Evolutionary conservation across 768 basidiomycete genomes (phyloP), one percentile per base, ranked within the genome.

Genomic region (Xerocomus brunneocitrinus): DNA sequence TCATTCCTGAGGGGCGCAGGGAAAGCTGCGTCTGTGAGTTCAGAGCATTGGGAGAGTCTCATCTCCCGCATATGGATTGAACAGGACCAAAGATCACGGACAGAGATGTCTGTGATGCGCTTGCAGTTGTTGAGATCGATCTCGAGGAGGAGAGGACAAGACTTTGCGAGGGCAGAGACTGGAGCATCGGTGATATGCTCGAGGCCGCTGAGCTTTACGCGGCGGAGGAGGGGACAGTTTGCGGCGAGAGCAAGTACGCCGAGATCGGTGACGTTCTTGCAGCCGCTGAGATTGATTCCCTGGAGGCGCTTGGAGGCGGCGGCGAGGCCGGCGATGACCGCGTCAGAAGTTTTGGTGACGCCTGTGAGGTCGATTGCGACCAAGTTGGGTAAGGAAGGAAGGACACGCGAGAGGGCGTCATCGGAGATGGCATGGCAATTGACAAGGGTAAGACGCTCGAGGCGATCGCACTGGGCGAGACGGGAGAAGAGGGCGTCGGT

Each of bases 71-170:
- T 88, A 63, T 92, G 82, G 27, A 74, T 73, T 2, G 86, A 87
- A 62, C 89, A 72, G 10, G 79, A 74, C 90, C 95, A 95, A 31
- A 98, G 79, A 58, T 91, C 85, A 50, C 91, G 85, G 52, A 94
- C 75, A 30, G 89, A 79, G 13, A 76, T 66, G 64, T 97, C 86
- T 16, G 91, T 87, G 64, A 98, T 79, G 50, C 75, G 76, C 54
- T 80, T 78, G 73, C 94, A 94, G 57, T 84, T 79, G 63, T 91
- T 87, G 63, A 99, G 84, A 71, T 99, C 97, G 60, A 98, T 84
- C 70, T 99, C 97, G 52, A 99, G 81, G 25, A 99, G 80, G 47
- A 93, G 78, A 1, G 91, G 88, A 65, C 93, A 95, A 5, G 77
- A 78, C 56, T 79, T 79, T 32, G 89, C 88, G 47, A 99, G 78